phyloP scores from a whole-genome alignment of 495 filamentous ascomycete genomes.

The Neurospora sp. region DNA sequence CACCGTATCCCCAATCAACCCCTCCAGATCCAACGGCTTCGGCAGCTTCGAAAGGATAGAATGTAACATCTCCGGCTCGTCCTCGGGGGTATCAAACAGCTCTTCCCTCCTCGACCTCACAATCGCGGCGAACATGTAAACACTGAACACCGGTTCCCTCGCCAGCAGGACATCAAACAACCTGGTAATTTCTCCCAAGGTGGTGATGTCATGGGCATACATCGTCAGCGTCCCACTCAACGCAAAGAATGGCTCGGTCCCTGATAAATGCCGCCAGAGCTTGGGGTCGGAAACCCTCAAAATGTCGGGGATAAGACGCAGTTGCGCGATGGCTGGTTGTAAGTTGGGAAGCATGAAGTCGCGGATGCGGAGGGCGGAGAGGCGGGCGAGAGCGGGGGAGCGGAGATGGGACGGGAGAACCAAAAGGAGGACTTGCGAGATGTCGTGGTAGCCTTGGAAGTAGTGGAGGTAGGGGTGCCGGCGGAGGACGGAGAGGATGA shows the following conservation, averaged over 20 bases:
- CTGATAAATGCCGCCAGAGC: slow-evolving; percentile 61
- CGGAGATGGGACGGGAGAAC: slow-evolving; percentile 51
- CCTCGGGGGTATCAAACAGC: slow-evolving; percentile 65
- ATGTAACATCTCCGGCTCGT: slow-evolving; percentile 93
- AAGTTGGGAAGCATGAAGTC: slow-evolving; percentile 96
- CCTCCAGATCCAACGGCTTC: slow-evolving; percentile 71
- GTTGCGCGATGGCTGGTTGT: slow-evolving; percentile 68
- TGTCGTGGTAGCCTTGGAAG: slow-evolving; percentile 98
- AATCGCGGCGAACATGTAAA: slow-evolving; percentile 89
- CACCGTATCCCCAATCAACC: slow-evolving; percentile 54
- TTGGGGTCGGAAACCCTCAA: slow-evolving; percentile 56
- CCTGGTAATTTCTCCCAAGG: slow-evolving; percentile 76
- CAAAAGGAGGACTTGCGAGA: slow-evolving; percentile 90
- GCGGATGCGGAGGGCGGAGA: slow-evolving; percentile 81
- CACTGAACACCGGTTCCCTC: slow-evolving; percentile 67
- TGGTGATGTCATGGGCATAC: slow-evolving; percentile 91
- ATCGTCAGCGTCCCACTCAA: slow-evolving; percentile 82
- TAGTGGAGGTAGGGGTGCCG: slow-evolving; percentile 81
- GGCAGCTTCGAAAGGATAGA: slow-evolving; percentile 82
- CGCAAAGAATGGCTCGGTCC: slow-evolving; percentile 83
- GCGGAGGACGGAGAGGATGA: slow-evolving; percentile 70
- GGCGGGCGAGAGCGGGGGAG: slow-evolving; percentile 52
- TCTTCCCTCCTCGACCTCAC: slow-evolving; percentile 70
- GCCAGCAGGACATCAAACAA: slow-evolving; percentile 89
- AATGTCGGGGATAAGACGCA: slow-evolving; percentile 75